These are phyloP conservation scores for Hortiboletus campestris DNA, from an alignment of 768 basidiomycete genomes.

Conservation along the genomic window DNA sequence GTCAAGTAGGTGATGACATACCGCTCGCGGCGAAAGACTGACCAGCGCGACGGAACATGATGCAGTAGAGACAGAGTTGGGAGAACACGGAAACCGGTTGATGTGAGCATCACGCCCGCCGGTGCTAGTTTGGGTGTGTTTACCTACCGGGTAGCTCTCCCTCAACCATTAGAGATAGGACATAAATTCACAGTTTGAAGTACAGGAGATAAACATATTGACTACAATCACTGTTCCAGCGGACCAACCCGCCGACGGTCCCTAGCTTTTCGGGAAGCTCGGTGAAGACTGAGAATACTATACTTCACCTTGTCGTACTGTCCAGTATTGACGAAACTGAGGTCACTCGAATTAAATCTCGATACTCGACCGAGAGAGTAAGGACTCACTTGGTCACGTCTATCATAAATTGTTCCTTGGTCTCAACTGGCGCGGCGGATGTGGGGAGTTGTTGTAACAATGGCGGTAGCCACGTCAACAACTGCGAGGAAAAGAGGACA, in stretches of 20 bases:
- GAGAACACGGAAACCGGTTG: conserved; percentile 6
- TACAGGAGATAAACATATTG: conserved; percentile 15
- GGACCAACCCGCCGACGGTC: conserved; percentile 50
- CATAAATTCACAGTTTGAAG: not conserved
- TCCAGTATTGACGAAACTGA: conserved; percentile 60
- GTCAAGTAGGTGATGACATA: conserved; percentile 29
- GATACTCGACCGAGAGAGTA: not conserved
- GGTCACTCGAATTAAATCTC: not conserved
- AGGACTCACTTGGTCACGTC: conserved; percentile 71
- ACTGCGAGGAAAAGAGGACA: conserved; percentile 61
- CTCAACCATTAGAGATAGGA: not conserved
- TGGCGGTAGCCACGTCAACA: conserved; percentile 70
- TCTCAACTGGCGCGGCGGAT: conserved; percentile 55
- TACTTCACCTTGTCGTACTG: conserved; percentile 84
- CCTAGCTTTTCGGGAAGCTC: conserved; percentile 71
- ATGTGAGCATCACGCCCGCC: conserved; percentile 19
- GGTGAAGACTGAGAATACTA: conserved; percentile 65
- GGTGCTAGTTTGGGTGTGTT: conserved; percentile 28
- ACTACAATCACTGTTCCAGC: conserved; percentile 27
- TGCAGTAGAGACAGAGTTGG: conserved; percentile 11
- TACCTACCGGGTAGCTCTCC: not conserved
- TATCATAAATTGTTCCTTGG: conserved; percentile 68
- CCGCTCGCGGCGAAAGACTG: conserved; percentile 53
- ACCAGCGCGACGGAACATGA: conserved; percentile 60
- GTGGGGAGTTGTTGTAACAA: conserved; percentile 71